A percentile compares a stretch with the other conserved stretches of the same genome.
phyloP scores from a whole-genome alignment of 805 yeast species.

The Alloascoidea hylecoeti region DNA sequence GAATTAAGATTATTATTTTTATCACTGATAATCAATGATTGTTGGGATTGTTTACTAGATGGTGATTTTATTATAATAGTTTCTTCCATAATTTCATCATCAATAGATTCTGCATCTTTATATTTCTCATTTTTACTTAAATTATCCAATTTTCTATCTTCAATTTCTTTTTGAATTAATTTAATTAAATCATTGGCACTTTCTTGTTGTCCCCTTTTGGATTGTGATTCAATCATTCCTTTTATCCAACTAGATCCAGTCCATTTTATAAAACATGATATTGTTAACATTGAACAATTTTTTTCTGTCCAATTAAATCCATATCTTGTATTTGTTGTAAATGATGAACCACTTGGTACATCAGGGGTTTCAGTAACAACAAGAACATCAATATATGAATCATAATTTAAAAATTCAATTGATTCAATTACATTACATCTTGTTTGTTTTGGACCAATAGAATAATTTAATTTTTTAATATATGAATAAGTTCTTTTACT shows the following conservation, averaged over 20 bases:
- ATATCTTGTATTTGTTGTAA: conserved; percentile 62
- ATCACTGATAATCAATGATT: no score
- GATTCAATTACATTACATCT: conserved; percentile 56
- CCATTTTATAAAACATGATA: conserved; percentile 82
- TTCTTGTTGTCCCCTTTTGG: background rate
- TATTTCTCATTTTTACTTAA: no score
- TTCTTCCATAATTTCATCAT: no score
- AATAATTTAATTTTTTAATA: conserved; percentile 58
- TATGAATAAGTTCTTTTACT: conserved; percentile 39
- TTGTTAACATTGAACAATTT: conserved; percentile 41
- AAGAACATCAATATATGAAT: conserved; percentile 41
- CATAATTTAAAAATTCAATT: conserved; percentile 37
- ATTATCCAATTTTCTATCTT: no score
- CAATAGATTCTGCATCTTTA: no score
- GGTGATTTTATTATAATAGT: no score
- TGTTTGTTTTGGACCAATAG: conserved; percentile 92
- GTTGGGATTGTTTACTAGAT: no score
- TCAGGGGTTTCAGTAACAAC: conserved; percentile 73
- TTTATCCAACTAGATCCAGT: conserved; percentile 87
- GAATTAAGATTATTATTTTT: no score
- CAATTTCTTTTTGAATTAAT: background rate
- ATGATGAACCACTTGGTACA: conserved; percentile 85
- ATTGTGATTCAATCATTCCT: conserved; percentile 16
- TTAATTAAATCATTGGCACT: background rate
- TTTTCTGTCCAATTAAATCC: conserved; percentile 60